These are phyloP conservation scores for Hypholoma sublateritium DNA, from an alignment of 768 basidiomycete genomes.

Conservation along the genomic window DNA sequence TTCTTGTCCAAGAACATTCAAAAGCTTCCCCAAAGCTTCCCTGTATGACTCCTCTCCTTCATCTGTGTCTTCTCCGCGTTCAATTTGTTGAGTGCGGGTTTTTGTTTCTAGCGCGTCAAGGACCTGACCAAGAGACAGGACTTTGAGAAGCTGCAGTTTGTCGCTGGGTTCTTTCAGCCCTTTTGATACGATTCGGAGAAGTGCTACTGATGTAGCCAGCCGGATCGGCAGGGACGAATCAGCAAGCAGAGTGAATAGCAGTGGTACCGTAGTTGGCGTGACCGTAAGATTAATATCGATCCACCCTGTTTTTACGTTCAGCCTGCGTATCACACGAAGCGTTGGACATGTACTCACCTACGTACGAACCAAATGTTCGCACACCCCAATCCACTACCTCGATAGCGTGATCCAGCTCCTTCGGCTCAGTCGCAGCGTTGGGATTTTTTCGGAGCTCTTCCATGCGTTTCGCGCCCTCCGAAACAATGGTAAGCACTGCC, in stretches of 20 bases:
- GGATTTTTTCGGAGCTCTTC: constrained; percentile 47
- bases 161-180: constrained; percentile 90
- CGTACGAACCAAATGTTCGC: constrained; percentile 89
- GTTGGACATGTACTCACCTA: constrained; percentile 61
- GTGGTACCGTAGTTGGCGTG: constrained; percentile 82
- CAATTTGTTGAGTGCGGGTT: constrained; percentile 64
- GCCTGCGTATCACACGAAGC: background rate
- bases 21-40: constrained; percentile 81
- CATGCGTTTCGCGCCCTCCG: constrained; percentile 67
- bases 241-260: constrained; percentile 82
- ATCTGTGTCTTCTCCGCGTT: constrained; percentile 69
- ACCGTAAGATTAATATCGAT: constrained; percentile 97
- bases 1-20: constrained; percentile 83
- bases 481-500: constrained; percentile 81
- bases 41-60: constrained; percentile 89
- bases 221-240: constrained; percentile 79
- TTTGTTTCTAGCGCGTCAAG: constrained; percentile 79
- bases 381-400: constrained; percentile 94
- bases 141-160: constrained; percentile 87
- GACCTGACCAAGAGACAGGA: constrained; percentile 82
- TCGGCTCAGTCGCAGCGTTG: constrained; percentile 37
- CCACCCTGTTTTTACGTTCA: constrained; percentile 67
- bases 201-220: constrained; percentile 75
- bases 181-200: constrained; percentile 85
- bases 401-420: constrained; percentile 55